Evolutionary conservation across 1,284 basidiomycete species (phyloP).

Genomic region (Vanrija humicola): DNA sequence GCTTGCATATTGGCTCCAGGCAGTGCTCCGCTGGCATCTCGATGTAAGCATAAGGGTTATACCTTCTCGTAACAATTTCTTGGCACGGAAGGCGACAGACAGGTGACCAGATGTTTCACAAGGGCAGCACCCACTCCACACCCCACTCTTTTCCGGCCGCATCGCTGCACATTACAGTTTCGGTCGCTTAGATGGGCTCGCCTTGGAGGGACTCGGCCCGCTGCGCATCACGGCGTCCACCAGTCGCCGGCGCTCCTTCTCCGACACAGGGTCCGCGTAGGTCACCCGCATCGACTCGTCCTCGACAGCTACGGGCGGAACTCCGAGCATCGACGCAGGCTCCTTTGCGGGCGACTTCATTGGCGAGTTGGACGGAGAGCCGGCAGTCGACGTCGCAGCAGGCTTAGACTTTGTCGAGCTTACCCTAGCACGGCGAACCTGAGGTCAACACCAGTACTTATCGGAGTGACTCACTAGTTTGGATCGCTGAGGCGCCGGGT

Average conservation of each 20-base stretch:
- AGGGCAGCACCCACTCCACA: too few species aligned
- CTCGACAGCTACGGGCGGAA: neutral
- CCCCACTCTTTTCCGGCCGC: too few species aligned
- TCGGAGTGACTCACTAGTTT: slow-evolving; percentile 1
- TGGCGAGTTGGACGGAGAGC: neutral
- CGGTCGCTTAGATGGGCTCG: too few species aligned
- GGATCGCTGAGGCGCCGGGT: neutral
- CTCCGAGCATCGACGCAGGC: neutral
- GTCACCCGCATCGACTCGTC: slow-evolving; percentile 38
- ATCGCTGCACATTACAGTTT: too few species aligned
- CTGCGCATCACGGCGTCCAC: slow-evolving; percentile 26
- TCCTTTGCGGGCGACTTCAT: neutral
- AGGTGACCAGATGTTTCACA: too few species aligned
- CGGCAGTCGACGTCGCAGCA: neutral
- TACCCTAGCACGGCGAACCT: slow-evolving; percentile 9
- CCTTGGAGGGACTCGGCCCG: slow-evolving; percentile 8
- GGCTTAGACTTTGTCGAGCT: neutral
- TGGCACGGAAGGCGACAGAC: too few species aligned
- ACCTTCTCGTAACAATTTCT: too few species aligned
- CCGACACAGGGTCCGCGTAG: slow-evolving; percentile 31
- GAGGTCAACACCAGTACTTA: neutral
- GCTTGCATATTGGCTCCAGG: too few species aligned
- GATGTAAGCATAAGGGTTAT: too few species aligned
- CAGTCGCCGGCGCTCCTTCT: slow-evolving; percentile 31
- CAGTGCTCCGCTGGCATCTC: too few species aligned